Conservation (phyloP, 495 filamentous ascomycete genomes). For the Talaromyces ruber region DNA sequence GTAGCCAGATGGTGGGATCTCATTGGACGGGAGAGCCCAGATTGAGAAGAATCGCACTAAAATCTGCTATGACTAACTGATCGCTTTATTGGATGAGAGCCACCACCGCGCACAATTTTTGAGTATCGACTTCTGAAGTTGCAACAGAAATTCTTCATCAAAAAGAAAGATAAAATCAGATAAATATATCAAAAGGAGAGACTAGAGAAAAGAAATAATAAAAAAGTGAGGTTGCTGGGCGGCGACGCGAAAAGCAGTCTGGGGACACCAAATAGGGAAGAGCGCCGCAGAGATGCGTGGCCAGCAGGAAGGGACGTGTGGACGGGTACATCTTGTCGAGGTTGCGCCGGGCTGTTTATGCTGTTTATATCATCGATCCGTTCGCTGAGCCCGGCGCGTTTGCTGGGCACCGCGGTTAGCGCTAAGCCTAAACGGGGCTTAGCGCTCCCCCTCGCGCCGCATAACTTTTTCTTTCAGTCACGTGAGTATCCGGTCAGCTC, state of each 20-base stretch:
- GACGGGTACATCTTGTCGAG: background rate
- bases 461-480: background rate
- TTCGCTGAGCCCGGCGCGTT: constrained; percentile 19
- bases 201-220: background rate
- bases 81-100: background rate
- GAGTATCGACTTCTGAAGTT: background rate
- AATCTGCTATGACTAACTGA: background rate
- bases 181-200: background rate
- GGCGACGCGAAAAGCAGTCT: background rate
- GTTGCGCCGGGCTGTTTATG: constrained; percentile 31
- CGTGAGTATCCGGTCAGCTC: background rate
- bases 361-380: constrained; percentile 44
- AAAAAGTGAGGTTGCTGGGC: background rate
- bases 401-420: constrained; percentile 19
- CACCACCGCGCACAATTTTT: background rate
- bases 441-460: background rate
- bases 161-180: background rate
- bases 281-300: background rate
- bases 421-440: constrained; percentile 18
- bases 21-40: background rate
- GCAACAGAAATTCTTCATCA: background rate
- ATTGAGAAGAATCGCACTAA: background rate
- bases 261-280: background rate
- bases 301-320: constrained; percentile 1
- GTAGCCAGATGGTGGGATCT: background rate